These are phyloP conservation scores for Geoglossum glabrum DNA, from an alignment of 495 filamentous ascomycete species.

Conservation along the genomic window DNA sequence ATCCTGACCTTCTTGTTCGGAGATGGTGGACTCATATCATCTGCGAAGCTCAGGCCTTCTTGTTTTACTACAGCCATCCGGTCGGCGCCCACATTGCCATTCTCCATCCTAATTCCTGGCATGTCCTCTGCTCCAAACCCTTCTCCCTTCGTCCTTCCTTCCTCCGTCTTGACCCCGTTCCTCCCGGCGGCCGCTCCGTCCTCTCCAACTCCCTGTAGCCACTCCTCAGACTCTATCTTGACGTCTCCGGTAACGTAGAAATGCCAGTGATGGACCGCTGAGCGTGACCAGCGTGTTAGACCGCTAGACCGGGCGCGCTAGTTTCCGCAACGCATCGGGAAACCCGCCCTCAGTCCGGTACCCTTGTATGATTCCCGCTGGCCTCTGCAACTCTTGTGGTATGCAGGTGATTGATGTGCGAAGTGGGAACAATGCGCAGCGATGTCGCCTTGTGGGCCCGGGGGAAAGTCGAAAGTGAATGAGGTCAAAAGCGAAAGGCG, in stretches of 20 bases:
- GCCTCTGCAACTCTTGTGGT: background rate
- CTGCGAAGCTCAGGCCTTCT: background rate
- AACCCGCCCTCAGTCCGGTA: background rate
- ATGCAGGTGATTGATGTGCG: background rate
- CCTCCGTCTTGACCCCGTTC: background rate
- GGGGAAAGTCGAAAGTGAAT: background rate
- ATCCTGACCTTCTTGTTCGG: background rate
- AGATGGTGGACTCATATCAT: background rate
- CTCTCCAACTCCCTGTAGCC: background rate
- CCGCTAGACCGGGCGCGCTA: background rate
- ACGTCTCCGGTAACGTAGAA: background rate
- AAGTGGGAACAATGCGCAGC: background rate
- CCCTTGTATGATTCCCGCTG: background rate
- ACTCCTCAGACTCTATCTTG: slow-evolving; percentile 2
- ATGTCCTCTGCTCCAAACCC: background rate
- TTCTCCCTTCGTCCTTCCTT: background rate
- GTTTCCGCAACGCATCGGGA: background rate
- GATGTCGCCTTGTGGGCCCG: background rate
- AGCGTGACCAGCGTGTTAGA: background rate
- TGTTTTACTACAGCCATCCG: background rate
- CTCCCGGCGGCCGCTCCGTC: slow-evolving; percentile 1
- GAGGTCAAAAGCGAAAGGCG: too few relatives aligned
- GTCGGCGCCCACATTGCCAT: background rate
- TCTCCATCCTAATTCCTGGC: slow-evolving; percentile 1
- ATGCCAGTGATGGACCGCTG: background rate